Percentiles rank a stretch among this genome's conserved stretches.
Conservation (phyloP, 768 basidiomycete genomes). For the Pulveroboletus frians region DNA sequence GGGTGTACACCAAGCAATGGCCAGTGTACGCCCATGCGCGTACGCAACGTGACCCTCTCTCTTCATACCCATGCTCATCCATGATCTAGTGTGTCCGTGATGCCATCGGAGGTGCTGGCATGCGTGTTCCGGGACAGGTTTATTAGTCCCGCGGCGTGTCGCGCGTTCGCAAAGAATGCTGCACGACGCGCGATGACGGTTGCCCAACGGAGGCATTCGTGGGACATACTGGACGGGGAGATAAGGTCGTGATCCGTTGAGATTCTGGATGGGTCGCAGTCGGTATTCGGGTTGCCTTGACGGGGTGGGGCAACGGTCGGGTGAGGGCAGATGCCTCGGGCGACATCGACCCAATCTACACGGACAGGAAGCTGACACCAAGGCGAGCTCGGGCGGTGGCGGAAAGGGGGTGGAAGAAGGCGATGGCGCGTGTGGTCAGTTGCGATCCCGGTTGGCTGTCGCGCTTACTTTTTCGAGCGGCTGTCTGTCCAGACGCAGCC, state of each 20-base stretch:
- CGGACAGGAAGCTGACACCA: conserved; percentile 5
- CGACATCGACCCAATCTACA: conserved; percentile 13
- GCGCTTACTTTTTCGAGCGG: conserved; percentile 20
- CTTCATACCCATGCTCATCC: too few relatives aligned
- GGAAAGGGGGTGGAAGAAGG: conserved; percentile 26
- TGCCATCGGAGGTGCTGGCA: conserved; percentile 5
- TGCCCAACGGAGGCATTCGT: too few relatives aligned
- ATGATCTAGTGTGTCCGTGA: background rate
- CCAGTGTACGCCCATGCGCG: too few relatives aligned
- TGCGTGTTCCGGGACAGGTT: conserved; percentile 12
- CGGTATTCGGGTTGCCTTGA: conserved; percentile 8
- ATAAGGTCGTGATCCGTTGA: conserved; percentile 30
- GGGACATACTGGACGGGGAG: conserved; percentile 18
- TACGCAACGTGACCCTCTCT: too few relatives aligned
- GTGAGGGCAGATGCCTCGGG: conserved; percentile 4
- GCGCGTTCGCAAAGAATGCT: conserved; percentile 18
- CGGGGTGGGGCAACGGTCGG: background rate
- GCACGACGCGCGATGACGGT: conserved; percentile 14
- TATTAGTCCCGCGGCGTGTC: conserved; percentile 26
- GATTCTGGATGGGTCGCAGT: conserved; percentile 12
- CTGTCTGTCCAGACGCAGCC: conserved; percentile 2
- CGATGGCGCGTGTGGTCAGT: conserved; percentile 9
- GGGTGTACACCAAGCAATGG: background rate
- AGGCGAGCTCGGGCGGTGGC: conserved; percentile 14
- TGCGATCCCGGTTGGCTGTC: conserved; percentile 8